These are phyloP conservation scores for Exophiala alcalophila DNA, from an alignment of 2,329 filamentous ascomycete genomes.

Conservation along the genomic window DNA sequence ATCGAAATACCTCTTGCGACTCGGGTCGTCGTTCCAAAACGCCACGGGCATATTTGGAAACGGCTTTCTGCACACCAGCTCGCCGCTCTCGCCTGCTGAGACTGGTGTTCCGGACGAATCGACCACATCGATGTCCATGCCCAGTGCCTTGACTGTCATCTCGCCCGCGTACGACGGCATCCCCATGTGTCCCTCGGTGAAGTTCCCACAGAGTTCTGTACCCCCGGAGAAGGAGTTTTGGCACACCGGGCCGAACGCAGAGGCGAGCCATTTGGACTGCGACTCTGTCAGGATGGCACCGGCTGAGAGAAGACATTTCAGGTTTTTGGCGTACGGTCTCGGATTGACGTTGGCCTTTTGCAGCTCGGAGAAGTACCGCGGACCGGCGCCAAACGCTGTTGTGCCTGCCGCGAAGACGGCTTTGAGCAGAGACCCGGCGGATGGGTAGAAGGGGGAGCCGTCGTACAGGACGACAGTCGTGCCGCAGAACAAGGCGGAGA, in stretches of 20 bases:
- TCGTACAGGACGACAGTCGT: slow-evolving; percentile 68
- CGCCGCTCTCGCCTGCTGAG: slow-evolving; percentile 61
- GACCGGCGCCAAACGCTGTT: slow-evolving; percentile 64
- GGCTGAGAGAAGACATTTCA: slow-evolving; percentile 13
- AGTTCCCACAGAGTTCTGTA: slow-evolving; percentile 34
- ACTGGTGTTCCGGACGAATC: slow-evolving; percentile 12
- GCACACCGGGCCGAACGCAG: slow-evolving; percentile 15
- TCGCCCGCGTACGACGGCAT: slow-evolving; percentile 62
- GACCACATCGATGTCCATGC: slow-evolving; percentile 34
- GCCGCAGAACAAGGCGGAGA: slow-evolving; percentile 59
- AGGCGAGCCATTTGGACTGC: slow-evolving; percentile 9
- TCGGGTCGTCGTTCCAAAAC: slow-evolving; percentile 54
- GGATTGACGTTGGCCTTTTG: slow-evolving; percentile 63
- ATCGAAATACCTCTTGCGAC: slow-evolving; percentile 53
- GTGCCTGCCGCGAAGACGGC: slow-evolving; percentile 62
- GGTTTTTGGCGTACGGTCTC: slow-evolving; percentile 42
- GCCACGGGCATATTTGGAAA: slow-evolving; percentile 74
- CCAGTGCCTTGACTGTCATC: slow-evolving; percentile 53
- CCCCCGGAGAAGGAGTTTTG: slow-evolving; percentile 32
- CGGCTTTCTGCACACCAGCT: slow-evolving; percentile 66
- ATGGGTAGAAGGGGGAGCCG: slow-evolving; percentile 73
- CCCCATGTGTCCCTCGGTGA: slow-evolving; percentile 59
- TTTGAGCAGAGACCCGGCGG: slow-evolving; percentile 45
- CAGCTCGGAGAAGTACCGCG: slow-evolving; percentile 71
- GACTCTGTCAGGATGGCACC: slow-evolving; percentile 15